phyloP scores from a whole-genome alignment of 192 early-diverging fungal species.

The Coemansia furcata region DNA sequence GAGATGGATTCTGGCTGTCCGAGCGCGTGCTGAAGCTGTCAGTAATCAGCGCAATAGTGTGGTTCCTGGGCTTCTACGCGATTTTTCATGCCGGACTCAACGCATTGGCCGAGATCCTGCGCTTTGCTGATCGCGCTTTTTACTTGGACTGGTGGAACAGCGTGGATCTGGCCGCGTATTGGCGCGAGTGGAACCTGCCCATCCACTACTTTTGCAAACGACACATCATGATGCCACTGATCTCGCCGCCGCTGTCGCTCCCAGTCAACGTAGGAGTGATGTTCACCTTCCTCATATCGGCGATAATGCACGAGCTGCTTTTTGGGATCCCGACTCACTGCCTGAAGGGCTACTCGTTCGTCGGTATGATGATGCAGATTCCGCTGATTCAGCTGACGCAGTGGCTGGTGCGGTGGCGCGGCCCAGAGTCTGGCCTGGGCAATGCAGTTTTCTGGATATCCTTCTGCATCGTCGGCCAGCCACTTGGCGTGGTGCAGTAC shows the following conservation, averaged over 20 bases:
- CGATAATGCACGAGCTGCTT: slow-evolving; percentile 81
- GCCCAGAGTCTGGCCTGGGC: slow-evolving; percentile 65
- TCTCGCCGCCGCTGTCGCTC: slow-evolving; percentile 63
- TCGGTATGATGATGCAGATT: slow-evolving; percentile 76
- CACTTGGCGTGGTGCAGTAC: slow-evolving; percentile 68
- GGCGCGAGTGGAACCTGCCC: slow-evolving; percentile 90
- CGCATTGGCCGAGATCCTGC: slow-evolving; percentile 72
- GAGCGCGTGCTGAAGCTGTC: slow-evolving; percentile 89
- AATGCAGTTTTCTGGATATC: slow-evolving; percentile 81
- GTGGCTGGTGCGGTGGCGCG: slow-evolving; percentile 65
- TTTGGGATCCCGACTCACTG: slow-evolving; percentile 82
- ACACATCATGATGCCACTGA: slow-evolving; percentile 80
- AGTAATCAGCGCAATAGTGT: slow-evolving; percentile 70
- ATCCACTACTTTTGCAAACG: slow-evolving; percentile 87
- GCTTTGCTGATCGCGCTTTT: slow-evolving; percentile 86
- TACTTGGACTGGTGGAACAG: slow-evolving; percentile 93
- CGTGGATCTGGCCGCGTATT: slow-evolving; percentile 73
- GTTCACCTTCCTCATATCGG: slow-evolving; percentile 78
- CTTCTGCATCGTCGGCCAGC: slow-evolving; percentile 80
- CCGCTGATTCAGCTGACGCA: slow-evolving; percentile 71
- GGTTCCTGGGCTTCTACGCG: slow-evolving; percentile 89
- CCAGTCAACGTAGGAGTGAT: slow-evolving; percentile 54
- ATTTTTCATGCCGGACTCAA: slow-evolving; percentile 83
- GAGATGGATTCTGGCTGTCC: slow-evolving; percentile 61
- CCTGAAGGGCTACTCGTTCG: slow-evolving; percentile 78